Evolutionary conservation across 73 alveolate species (phyloP).

Genomic region (Paramecium bursaria): DNA sequence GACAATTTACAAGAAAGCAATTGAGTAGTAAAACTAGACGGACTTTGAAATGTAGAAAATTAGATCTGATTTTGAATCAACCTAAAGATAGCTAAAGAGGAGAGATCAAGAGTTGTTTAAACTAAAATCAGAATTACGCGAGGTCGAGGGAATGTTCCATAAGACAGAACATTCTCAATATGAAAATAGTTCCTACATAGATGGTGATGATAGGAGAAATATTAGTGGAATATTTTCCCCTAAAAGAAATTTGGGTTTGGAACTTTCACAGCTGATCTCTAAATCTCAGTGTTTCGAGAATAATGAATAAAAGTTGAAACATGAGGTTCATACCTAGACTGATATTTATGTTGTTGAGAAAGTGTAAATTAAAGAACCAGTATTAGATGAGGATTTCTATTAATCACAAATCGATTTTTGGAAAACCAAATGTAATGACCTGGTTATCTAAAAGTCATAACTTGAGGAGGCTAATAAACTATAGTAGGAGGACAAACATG

Average conservation of each 20-base stretch:
- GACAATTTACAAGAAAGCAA: background rate
- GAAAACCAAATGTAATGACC: too few species aligned
- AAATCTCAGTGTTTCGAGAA: slow-evolving; percentile 19
- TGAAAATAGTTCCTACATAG: slow-evolving; percentile 56
- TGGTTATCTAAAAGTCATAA: too few species aligned
- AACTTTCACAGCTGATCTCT: slow-evolving; percentile 20
- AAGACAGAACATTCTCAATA: slow-evolving; percentile 41
- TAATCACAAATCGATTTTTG: too few species aligned
- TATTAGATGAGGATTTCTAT: too few species aligned
- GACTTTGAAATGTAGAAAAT: slow-evolving; percentile 43
- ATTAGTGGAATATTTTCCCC: slow-evolving; percentile 40
- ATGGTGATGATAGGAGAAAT: slow-evolving; percentile 54
- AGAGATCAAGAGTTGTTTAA: slow-evolving; percentile 44
- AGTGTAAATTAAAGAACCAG: too few species aligned
- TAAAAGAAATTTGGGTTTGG: slow-evolving; percentile 43
- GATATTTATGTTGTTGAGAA: too few species aligned
- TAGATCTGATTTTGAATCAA: slow-evolving; percentile 50
- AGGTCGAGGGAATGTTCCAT: background rate
- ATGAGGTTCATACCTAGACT: slow-evolving; percentile 47
- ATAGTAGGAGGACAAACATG: too few species aligned
- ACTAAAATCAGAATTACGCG: slow-evolving; percentile 19
- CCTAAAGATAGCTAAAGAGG: slow-evolving; percentile 20
- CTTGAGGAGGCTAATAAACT: too few species aligned
- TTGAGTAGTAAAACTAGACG: background rate
- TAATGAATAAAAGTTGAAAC: slow-evolving; percentile 14